Evolutionary conservation across 2,329 filamentous ascomycete species (phyloP).

Genomic region (Aspergillus fructus): DNA sequence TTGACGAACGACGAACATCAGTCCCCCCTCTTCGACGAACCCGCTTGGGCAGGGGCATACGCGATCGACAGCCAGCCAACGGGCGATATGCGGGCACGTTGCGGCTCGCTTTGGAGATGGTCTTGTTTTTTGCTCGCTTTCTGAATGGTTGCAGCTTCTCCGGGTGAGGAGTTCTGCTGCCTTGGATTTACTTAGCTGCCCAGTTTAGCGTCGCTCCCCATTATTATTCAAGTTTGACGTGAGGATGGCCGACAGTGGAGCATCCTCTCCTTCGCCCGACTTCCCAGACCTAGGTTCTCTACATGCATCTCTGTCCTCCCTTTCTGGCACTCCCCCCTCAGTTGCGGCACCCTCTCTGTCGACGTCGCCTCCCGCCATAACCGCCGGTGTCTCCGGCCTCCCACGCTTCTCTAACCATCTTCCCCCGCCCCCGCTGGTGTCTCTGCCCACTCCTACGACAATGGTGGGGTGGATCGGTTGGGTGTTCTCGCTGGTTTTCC

Average conservation of each 20-base stretch:
- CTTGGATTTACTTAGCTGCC: constrained; percentile 2
- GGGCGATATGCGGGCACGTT: constrained; percentile 17
- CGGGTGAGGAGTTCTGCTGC: constrained; percentile 2
- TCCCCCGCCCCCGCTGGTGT: constrained; percentile 29
- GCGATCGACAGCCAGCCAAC: constrained; percentile 15
- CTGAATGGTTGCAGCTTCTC: background rate
- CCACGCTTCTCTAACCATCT: constrained; percentile 21
- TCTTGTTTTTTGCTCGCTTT: constrained; percentile 3
- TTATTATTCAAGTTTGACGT: constrained; percentile 7
- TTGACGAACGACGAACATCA: background rate
- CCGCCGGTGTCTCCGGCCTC: constrained; percentile 19
- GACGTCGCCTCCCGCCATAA: constrained; percentile 19
- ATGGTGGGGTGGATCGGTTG: constrained; percentile 49
- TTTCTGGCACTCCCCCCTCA: constrained; percentile 23
- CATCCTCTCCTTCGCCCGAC: constrained; percentile 10
- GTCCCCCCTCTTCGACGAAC: constrained; percentile 3
- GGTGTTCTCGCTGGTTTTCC: constrained; percentile 50
- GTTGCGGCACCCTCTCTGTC: constrained; percentile 12
- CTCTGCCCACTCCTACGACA: constrained; percentile 32
- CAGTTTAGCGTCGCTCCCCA: constrained; percentile 16
- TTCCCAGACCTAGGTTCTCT: constrained; percentile 11
- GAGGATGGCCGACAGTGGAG: constrained; percentile 18
- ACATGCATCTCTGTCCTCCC: constrained; percentile 13
- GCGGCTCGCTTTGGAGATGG: constrained; percentile 12
- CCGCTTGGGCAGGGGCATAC: constrained; percentile 4